These are phyloP conservation scores for Penicillium nordicum DNA, from an alignment of 2,329 filamentous ascomycete genomes.

Conservation along the genomic window DNA sequence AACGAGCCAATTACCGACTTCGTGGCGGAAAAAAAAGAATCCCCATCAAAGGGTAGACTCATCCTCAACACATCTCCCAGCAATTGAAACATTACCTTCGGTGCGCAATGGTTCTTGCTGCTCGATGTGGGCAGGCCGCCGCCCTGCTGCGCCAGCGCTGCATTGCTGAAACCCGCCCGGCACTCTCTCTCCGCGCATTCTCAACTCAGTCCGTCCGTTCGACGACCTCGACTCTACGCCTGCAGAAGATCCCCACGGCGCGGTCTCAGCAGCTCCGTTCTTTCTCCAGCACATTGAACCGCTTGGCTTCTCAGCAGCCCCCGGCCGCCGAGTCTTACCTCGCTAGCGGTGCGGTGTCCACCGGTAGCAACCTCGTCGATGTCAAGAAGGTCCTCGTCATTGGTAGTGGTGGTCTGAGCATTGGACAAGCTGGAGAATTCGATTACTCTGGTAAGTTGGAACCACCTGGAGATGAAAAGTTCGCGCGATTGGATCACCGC, in stretches of 20 bases:
- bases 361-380: slow-evolving; percentile 70
- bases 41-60: slow-evolving; percentile 19
- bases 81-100: slow-evolving; percentile 24
- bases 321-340: slow-evolving; percentile 84
- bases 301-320: slow-evolving; percentile 58
- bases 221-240: slow-evolving; percentile 33
- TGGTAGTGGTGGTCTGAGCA: slow-evolving; percentile 89
- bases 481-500: background rate
- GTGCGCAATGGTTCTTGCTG: slow-evolving; percentile 45
- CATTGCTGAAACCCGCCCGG: slow-evolving; percentile 36
- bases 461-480: background rate
- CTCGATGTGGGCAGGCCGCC: slow-evolving; percentile 45
- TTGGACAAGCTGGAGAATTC: slow-evolving; percentile 97
- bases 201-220: slow-evolving; percentile 36
- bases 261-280: slow-evolving; percentile 43
- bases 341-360: slow-evolving; percentile 80
- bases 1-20: slow-evolving; percentile 21
- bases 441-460: slow-evolving; percentile 84
- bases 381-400: slow-evolving; percentile 98
- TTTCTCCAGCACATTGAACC: slow-evolving; percentile 42
- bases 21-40: slow-evolving; percentile 26
- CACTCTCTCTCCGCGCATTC: slow-evolving; percentile 39
- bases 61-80: slow-evolving; percentile 20
- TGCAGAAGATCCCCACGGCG: slow-evolving; percentile 36
- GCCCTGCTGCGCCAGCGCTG: slow-evolving; percentile 43